Base-by-base conservation (phyloP, 208 protist species). In the Trypanosoma vivax region DNA sequence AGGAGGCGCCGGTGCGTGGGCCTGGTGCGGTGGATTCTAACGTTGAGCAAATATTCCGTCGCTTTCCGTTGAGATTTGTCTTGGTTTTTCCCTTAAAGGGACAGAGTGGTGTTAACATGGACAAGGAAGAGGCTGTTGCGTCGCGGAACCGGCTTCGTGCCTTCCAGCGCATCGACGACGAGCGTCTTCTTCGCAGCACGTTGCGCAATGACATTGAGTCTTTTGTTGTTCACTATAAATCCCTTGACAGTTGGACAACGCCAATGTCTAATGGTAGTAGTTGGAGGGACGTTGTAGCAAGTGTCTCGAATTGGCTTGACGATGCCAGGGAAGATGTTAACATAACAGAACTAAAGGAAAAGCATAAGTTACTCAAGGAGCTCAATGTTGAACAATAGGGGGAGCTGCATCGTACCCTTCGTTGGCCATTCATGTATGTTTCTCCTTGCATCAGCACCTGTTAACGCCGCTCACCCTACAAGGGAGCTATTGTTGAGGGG, bases 181-280 rank as follows among this genome's bases (percentile, higher is more conserved):
- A 59, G 30, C 70, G 68, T 5, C 60, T 76, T 49, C 53, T 28
- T 14, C 63, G 65, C 23, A 84, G 81, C 35, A 59, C 61, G 0
- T 52, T 88, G 25, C 77, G 76, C 16, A 91, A 91, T 53, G 74
- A 80, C 30, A 61, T 91, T 14, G 76, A 91, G 55, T 50, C 63
- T 13, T 37, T 78, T 10, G 31, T 90, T 24, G 14, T 87, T 3
- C 65, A 62, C 45, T 55, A 77, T 27, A 83, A 79, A 53, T 69
- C 79, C 25, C 45, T 65, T 14, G 50, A 60, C 25, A 55, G 47
- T 19, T 86, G 78, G 78, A 6, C 11, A 47, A 39, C 0, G 42
- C 30, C 11, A 14, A 27, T 13, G 41, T 7, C 41, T 14, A 30
- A 27, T 16, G 42, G 4, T 16, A 28, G 23, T 1, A 39, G 56